A percentile compares a stretch with the other conserved stretches of the same genome.
Conservation (phyloP, 2,329 filamentous ascomycete genomes). For the Colletotrichum acutatum region DNA sequence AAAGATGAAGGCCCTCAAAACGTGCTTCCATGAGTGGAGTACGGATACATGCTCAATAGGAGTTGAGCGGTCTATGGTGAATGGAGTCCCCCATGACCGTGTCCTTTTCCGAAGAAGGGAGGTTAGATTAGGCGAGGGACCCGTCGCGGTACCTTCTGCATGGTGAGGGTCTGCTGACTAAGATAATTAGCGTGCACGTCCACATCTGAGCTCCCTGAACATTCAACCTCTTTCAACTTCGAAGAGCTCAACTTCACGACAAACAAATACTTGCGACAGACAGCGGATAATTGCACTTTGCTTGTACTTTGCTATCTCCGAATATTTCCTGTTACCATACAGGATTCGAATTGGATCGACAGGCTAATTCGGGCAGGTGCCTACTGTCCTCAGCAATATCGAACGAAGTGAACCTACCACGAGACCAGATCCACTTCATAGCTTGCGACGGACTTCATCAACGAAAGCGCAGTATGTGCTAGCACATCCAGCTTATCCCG, state of each 20-base stretch:
- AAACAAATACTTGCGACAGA: slow-evolving; percentile 18
- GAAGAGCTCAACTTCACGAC: slow-evolving; percentile 3
- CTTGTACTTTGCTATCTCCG: not conserved
- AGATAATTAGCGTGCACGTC: slow-evolving; percentile 19
- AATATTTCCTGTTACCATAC: not conserved
- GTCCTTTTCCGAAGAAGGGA: not conserved
- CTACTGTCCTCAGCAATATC: not conserved
- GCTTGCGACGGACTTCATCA: slow-evolving; percentile 16
- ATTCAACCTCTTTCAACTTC: slow-evolving; percentile 31
- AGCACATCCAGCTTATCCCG: not conserved
- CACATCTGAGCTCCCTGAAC: slow-evolving; percentile 23
- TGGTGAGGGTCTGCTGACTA: slow-evolving; percentile 3
- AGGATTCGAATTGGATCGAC: not conserved
- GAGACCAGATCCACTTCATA: slow-evolving; percentile 23
- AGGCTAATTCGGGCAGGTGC: not conserved
- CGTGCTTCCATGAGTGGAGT: not conserved
- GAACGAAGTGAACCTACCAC: slow-evolving; percentile 14
- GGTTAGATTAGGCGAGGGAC: not conserved
- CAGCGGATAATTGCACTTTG: not conserved
- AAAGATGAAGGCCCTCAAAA: too few relatives aligned
- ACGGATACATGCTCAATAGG: not conserved
- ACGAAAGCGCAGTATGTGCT: slow-evolving; percentile 21
- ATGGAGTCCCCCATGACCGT: not conserved
- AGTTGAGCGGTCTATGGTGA: not conserved
- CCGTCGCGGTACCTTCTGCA: not conserved